Percentiles rank a stretch among this genome's conserved stretches.
Evolutionary conservation across 2,329 filamentous ascomycete genomes (phyloP).

Genomic region (Westerdykella sp.): DNA sequence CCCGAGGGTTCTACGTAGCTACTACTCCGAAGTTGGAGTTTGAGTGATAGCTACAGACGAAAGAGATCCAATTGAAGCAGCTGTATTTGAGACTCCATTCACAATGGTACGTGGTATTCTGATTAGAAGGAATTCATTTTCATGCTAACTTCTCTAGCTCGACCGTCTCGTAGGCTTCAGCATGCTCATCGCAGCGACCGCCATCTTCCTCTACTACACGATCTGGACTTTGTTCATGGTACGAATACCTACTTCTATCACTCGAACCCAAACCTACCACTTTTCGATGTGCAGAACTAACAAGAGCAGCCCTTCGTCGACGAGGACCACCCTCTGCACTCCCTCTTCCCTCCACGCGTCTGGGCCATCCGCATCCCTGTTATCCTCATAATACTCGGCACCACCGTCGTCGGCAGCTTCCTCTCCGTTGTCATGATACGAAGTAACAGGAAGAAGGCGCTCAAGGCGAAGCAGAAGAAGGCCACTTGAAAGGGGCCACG

Average conservation of each 20-base stretch:
- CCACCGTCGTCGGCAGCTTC: slow-evolving; percentile 92
- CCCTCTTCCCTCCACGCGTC: slow-evolving; percentile 91
- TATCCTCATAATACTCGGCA: slow-evolving; percentile 86
- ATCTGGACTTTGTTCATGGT: slow-evolving; percentile 98
- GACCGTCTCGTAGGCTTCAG: slow-evolving; percentile 76
- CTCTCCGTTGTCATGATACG: slow-evolving; percentile 96
- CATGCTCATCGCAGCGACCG: slow-evolving; percentile 68
- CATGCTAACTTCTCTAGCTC: slow-evolving; percentile 54
- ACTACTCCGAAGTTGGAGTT: not conserved
- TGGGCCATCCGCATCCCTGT: slow-evolving; percentile 99
- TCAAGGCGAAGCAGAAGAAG: slow-evolving; percentile 93
- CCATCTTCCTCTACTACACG: slow-evolving; percentile 85
- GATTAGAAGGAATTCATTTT: not conserved
- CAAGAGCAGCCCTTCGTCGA: slow-evolving; percentile 87
- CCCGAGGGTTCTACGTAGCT: not conserved
- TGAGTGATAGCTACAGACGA: not conserved
- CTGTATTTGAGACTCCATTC: slow-evolving; percentile 3
- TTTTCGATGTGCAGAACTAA: not conserved
- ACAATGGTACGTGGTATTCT: slow-evolving; percentile 22
- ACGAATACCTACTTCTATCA: slow-evolving; percentile 25
- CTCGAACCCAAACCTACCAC: not conserved
- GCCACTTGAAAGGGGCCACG: slow-evolving; percentile 36
- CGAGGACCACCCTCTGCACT: slow-evolving; percentile 84
- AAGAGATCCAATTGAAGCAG: not conserved
- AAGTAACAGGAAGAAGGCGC: slow-evolving; percentile 95